phyloP scores from a whole-genome alignment of 495 filamentous ascomycete species.

The Neurospora hispaniola region DNA sequence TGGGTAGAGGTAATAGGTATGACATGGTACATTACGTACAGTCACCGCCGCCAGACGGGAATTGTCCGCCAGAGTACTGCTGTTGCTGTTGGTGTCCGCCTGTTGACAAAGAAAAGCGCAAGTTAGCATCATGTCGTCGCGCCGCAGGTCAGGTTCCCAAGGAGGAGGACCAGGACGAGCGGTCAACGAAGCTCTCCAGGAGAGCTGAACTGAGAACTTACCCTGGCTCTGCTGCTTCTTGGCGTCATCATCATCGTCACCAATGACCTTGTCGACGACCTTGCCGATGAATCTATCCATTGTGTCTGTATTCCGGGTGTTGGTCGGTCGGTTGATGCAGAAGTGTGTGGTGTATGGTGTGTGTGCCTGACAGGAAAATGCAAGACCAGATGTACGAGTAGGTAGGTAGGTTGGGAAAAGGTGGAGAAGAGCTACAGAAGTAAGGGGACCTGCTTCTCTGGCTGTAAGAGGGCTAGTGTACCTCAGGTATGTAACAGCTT shows the following conservation, averaged over 20 bases:
- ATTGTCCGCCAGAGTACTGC: background rate
- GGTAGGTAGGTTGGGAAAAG: background rate
- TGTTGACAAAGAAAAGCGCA: background rate
- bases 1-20: background rate
- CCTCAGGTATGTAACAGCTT: background rate
- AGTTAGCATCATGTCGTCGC: background rate
- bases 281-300: constrained; percentile 11
- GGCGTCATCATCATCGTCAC: constrained; percentile 6
- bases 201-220: background rate
- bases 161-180: background rate
- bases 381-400: background rate
- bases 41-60: background rate
- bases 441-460: background rate
- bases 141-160: background rate
- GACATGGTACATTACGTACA: constrained; percentile 1
- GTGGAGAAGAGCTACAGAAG: background rate
- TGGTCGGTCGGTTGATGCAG: background rate
- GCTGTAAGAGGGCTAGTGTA: background rate
- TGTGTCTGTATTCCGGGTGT: background rate
- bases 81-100: background rate
- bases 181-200: background rate
- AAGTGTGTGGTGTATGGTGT: background rate
- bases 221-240: constrained; percentile 3
- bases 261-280: constrained; percentile 1
- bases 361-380: background rate